A percentile compares a stretch with the other conserved stretches of the same genome.
phyloP scores from a whole-genome alignment of 768 basidiomycete genomes.

The Lactifluus hygrophoroides region DNA sequence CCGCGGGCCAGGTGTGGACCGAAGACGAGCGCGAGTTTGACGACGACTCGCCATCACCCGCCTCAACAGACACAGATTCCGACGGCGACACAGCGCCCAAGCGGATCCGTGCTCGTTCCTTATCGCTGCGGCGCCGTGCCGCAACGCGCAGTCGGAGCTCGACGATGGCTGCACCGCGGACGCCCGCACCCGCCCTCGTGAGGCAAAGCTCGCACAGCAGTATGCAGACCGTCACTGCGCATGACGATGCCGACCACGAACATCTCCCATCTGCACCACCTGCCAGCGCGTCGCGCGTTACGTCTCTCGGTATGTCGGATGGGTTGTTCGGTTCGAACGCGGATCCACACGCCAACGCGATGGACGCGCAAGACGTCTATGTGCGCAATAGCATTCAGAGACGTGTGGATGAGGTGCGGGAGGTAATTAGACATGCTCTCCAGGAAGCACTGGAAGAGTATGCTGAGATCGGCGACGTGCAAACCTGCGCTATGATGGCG shows the following conservation, averaged over 20 bases:
- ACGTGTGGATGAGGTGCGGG: conserved; percentile 10
- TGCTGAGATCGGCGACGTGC: conserved; percentile 56
- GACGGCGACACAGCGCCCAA: conserved; percentile 20
- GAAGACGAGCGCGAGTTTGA: conserved; percentile 45
- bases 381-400: conserved; percentile 1
- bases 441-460: conserved; percentile 15
- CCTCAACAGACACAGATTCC: conserved; percentile 57
- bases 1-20: conserved; percentile 41
- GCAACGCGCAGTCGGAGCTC: conserved; percentile 3
- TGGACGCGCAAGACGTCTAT: conserved; percentile 6
- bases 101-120: conserved; percentile 23
- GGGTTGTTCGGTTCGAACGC: conserved; percentile 9
- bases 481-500: conserved; percentile 68
- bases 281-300: background rate
- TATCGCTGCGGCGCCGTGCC: conserved; percentile 22
- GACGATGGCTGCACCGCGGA: conserved; percentile 19
- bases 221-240: conserved; percentile 59
- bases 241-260: conserved; percentile 17
- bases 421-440: conserved; percentile 4
- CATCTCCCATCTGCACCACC: background rate
- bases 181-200: conserved; percentile 23
- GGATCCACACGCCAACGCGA: background rate
- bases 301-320: conserved; percentile 9
- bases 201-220: conserved; percentile 58
- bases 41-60: conserved; percentile 45